Percentiles rank a stretch among this genome's conserved stretches.
Conservation (phyloP, 2,329 filamentous ascomycete species). For the Aspergillus pseudoviridinutans region DNA sequence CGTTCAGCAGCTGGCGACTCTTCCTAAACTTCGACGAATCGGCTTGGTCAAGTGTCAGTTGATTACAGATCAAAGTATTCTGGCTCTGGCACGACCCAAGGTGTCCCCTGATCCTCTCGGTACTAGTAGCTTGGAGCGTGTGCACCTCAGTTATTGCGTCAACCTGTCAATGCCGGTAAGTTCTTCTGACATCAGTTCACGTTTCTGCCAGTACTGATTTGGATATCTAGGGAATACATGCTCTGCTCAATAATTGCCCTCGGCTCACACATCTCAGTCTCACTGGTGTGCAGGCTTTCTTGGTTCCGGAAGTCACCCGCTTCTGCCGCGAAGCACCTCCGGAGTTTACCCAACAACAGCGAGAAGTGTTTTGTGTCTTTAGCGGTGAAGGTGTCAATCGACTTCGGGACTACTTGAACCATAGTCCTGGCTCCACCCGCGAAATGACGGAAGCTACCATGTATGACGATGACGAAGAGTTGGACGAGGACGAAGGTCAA, state of each 20-base stretch:
- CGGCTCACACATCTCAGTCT: slow-evolving; percentile 90
- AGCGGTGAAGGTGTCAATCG: slow-evolving; percentile 77
- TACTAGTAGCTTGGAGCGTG: slow-evolving; percentile 74
- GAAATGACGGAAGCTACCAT: slow-evolving; percentile 39
- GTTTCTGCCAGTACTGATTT: neutral
- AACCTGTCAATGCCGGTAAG: slow-evolving; percentile 76
- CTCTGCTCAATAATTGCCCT: slow-evolving; percentile 83
- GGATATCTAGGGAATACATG: slow-evolving; percentile 71
- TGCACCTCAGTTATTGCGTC: slow-evolving; percentile 93
- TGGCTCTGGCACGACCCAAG: slow-evolving; percentile 69
- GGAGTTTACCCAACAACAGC: slow-evolving; percentile 93
- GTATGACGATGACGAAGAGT: slow-evolving; percentile 43
- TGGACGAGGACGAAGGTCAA: slow-evolving; percentile 41
- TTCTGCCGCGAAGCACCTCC: slow-evolving; percentile 84
- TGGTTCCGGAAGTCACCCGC: slow-evolving; percentile 74
- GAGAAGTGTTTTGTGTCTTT: slow-evolving; percentile 96
- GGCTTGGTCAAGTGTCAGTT: slow-evolving; percentile 88
- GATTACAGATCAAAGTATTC: slow-evolving; percentile 87
- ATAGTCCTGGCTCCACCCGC: slow-evolving; percentile 29
- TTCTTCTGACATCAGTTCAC: slow-evolving; percentile 17
- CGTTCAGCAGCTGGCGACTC: slow-evolving; percentile 73
- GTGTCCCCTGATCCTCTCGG: slow-evolving; percentile 53
- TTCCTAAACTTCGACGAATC: slow-evolving; percentile 92
- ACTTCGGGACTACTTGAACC: slow-evolving; percentile 74
- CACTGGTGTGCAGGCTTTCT: slow-evolving; percentile 88